Conservation (phyloP, 768 basidiomycete genomes). For the Mycena leptocephala region DNA sequence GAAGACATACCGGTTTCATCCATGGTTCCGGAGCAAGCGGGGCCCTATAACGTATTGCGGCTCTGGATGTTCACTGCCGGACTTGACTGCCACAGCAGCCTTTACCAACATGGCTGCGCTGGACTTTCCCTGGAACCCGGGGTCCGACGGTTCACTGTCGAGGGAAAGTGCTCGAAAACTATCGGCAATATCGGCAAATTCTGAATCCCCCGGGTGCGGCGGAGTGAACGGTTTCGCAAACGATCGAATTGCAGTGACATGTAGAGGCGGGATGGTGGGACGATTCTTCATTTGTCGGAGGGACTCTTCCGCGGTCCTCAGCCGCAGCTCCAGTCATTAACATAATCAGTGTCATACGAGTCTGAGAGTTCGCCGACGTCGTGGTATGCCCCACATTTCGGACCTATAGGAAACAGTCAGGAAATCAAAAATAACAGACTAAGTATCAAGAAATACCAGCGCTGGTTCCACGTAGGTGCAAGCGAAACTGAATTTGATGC, state of each 20-base stretch:
- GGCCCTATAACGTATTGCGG: no score
- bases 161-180: constrained; percentile 10
- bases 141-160: neutral
- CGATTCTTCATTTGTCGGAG: neutral
- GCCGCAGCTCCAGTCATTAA: no score
- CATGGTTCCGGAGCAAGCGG: neutral
- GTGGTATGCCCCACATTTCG: no score
- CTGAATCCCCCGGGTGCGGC: neutral
- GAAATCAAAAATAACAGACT: no score
- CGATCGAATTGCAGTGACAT: neutral
- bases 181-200: neutral
- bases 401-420: no score
- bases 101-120: neutral
- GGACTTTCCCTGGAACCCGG: constrained; percentile 14
- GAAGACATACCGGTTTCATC: neutral
- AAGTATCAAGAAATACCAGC: no score
- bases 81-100: neutral
- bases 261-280: neutral
- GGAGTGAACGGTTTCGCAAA: neutral
- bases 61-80: neutral
- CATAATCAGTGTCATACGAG: no score
- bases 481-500: no score
- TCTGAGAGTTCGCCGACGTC: no score
- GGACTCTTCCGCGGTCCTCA: neutral
- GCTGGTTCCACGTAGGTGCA: no score